Base-by-base conservation (phyloP, 495 filamentous ascomycete species). In the Hapsidospora chrysogenum region DNA sequence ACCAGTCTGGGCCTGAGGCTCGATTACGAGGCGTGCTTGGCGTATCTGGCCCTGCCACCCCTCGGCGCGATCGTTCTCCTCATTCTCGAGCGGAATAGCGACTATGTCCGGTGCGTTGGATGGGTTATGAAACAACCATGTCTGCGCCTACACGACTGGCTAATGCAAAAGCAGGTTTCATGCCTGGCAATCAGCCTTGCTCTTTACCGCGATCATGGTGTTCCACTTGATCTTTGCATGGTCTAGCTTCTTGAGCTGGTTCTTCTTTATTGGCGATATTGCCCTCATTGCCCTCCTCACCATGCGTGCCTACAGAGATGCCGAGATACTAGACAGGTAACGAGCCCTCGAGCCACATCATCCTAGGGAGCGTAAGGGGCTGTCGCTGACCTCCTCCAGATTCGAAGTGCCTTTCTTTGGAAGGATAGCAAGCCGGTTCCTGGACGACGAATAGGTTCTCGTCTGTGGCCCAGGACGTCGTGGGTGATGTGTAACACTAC, bases 381-480 rank as follows among this genome's bases (percentile, higher is more conserved):
- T n/a, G n/a, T n/a, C n/a, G n/a, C n/a, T n/a, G n/a, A n/a, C n/a
- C n/a, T n/a, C 13, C 10, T 7, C 36, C 44, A 70, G 71, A 56
- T 76, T 76, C 42, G 84, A 95, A 52, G 70, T 94, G n/a, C 87
- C 87, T 3, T 70, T 92, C 52, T 79, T 95, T 48, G 82, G 82
- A 7, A 61, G 61, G 22, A 62, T 94, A 51, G 87, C 87, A 25
- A 93, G 80, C 58, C 78, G 78, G 16, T 85, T 94, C 54, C 66
- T 96, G 38, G 87, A 96, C 56, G 78, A 92, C 52, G 87, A 96
- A 62, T 96, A 56, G 16, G 21, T 15, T 18, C 31, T n/a, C n/a
- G n/a, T n/a, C n/a, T n/a, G n/a, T n/a, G n/a, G n/a, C n/a, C n/a
- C n/a, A n/a, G n/a, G n/a, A n/a, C n/a, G n/a, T n/a, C n/a, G n/a